These are phyloP conservation scores for Hypomontagnella monticulosa DNA, from an alignment of 495 filamentous ascomycete genomes.

Conservation along the genomic window DNA sequence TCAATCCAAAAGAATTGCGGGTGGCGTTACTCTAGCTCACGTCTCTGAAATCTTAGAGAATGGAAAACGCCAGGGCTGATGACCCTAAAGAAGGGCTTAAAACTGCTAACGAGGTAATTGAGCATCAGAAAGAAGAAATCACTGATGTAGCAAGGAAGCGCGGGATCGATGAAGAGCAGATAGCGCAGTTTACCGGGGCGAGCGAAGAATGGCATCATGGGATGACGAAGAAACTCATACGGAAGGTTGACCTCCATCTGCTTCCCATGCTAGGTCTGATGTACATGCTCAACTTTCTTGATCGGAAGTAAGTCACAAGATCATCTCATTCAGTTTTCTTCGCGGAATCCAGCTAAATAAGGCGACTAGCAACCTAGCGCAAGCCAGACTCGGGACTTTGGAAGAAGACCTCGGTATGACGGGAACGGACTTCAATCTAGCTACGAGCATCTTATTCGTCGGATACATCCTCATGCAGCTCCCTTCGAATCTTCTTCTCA, in stretches of 20 bases:
- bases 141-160: slow-evolving; percentile 7
- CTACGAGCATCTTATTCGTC: slow-evolving; percentile 67
- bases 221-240: slow-evolving; percentile 42
- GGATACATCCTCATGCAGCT: slow-evolving; percentile 66
- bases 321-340: background rate
- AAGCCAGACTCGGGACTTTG: slow-evolving; percentile 56
- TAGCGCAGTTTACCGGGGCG: slow-evolving; percentile 39
- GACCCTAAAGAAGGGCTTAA: slow-evolving; percentile 24
- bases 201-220: slow-evolving; percentile 39
- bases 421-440: slow-evolving; percentile 63
- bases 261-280: slow-evolving; percentile 54
- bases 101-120: slow-evolving; percentile 19
- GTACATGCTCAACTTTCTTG: slow-evolving; percentile 59
- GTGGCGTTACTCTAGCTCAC: background rate
- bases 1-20: background rate
- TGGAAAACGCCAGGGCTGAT: slow-evolving; percentile 16
- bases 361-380: slow-evolving; percentile 48
- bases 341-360: slow-evolving; percentile 4
- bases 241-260: slow-evolving; percentile 55
- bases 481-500: slow-evolving; percentile 66
- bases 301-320: slow-evolving; percentile 46
- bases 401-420: slow-evolving; percentile 58
- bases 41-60: background rate
- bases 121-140: slow-evolving; percentile 25
- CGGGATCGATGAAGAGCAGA: slow-evolving; percentile 37